These are phyloP conservation scores for Hygrophoropsis aurantiaca DNA, from an alignment of 768 basidiomycete species.

Conservation along the genomic window DNA sequence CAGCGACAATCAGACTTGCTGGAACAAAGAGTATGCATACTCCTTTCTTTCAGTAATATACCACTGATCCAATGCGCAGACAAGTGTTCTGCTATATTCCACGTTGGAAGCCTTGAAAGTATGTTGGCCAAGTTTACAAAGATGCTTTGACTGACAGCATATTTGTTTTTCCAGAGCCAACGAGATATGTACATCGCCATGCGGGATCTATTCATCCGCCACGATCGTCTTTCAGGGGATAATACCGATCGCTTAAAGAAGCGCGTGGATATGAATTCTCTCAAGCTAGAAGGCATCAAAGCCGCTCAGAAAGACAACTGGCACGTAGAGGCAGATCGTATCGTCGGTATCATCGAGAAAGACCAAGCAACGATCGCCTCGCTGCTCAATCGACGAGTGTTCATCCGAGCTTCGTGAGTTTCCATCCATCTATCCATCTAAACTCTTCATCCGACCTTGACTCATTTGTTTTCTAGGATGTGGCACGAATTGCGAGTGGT, in stretches of 20 bases:
- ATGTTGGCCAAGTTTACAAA: conserved; percentile 5
- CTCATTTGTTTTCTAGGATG: conserved; percentile 60
- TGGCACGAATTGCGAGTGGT: conserved; percentile 97
- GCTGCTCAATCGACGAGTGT: conserved; percentile 76
- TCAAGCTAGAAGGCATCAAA: conserved; percentile 76
- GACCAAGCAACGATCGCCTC: conserved; percentile 81
- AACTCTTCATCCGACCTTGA: too few species aligned
- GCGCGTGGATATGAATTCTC: conserved; percentile 72
- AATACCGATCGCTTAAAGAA: conserved; percentile 87
- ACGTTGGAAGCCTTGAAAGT: conserved; percentile 82
- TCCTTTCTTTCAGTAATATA: not conserved
- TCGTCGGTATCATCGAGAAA: conserved; percentile 71
- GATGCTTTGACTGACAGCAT: conserved; percentile 8
- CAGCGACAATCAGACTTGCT: conserved; percentile 73
- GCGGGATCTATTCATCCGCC: conserved; percentile 82
- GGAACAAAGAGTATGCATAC: conserved; percentile 62
- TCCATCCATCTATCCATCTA: not conserved
- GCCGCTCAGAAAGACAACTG: conserved; percentile 75
- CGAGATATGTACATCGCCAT: conserved; percentile 86
- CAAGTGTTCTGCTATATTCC: conserved; percentile 58
- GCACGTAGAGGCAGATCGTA: conserved; percentile 82
- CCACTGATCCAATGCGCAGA: conserved; percentile 38
- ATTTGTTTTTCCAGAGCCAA: conserved; percentile 49
- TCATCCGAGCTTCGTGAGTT: conserved; percentile 81
- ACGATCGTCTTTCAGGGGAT: conserved; percentile 87